phyloP scores from a whole-genome alignment of 768 basidiomycete genomes.

The Suillus tomentosus region DNA sequence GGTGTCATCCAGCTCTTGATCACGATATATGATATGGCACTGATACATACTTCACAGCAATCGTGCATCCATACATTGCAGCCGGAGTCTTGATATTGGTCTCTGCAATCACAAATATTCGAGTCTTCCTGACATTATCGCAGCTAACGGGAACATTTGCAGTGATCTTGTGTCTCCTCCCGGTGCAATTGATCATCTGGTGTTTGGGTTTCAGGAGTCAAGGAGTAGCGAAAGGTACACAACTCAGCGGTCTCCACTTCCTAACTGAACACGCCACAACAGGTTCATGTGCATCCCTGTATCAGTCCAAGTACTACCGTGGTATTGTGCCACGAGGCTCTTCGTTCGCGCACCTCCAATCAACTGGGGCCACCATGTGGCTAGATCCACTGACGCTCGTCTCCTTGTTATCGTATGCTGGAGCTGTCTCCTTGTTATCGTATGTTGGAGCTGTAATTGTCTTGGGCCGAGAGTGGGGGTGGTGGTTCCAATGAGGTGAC shows the following conservation, averaged over 20 bases:
- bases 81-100: background rate
- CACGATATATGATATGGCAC: too few species aligned
- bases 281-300: slow-evolving; percentile 13
- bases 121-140: background rate
- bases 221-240: slow-evolving; percentile 1
- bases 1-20: background rate
- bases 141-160: too few species aligned
- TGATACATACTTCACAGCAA: background rate
- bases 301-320: slow-evolving; percentile 8
- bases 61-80: background rate
- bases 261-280: background rate
- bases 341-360: slow-evolving; percentile 10
- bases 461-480: slow-evolving; percentile 1
- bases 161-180: background rate
- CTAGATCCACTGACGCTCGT: background rate
- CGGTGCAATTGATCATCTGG: background rate
- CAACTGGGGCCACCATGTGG: slow-evolving; percentile 6
- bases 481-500: background rate
- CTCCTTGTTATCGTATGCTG: background rate
- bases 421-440: too few species aligned
- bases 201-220: background rate
- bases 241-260: background rate
- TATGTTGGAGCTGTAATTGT: background rate
- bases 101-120: too few species aligned
- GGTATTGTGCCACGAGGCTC: slow-evolving; percentile 10